Evolutionary conservation across 495 filamentous ascomycete species (phyloP), one percentile per base, ranked within the genome.

Genomic region (Penicillium chermesinum): DNA sequence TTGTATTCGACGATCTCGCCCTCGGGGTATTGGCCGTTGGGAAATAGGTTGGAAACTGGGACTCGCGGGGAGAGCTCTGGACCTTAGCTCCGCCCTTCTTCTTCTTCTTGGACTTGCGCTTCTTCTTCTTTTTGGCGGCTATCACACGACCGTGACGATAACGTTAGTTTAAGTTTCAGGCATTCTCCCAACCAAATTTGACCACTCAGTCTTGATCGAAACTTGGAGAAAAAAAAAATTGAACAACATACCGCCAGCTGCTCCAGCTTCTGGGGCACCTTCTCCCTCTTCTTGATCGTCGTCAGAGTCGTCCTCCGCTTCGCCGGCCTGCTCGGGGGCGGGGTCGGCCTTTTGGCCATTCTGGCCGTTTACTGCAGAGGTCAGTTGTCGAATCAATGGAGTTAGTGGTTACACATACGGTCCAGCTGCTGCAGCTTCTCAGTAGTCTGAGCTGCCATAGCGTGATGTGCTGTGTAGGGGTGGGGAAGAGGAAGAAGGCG

Each of bases 41-140:
- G 83, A 71, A 90, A 94, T 19, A 95, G 78, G 51, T 82, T 78
- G 44, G 85, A 81, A 20, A 94, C 71, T 47, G 82, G 74, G 16
- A 94, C 84, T 27, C 87, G 79, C 0, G 89, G 88, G 89, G 89
- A 21, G 79, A 74, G 20, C 85, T 85, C 71, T 95, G 89, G 45
- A 79, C 73, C 16, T 85, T 87, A 15, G 83, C 80, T 14, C 62
- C 66, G 7, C 70, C 65, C 69, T 76, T 80, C 73, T 85, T 85
- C 79, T 84, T 86, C 70, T 80, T 85, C 77, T 84, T 89, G 49
- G 75, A 72, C 65, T 78, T 78, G 75, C 82, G 87, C 74, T 86
- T 87, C 75, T 89, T 89, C 76, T 85, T 91, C 72, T 88, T 88
- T 72, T 89, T 89, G 46, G 70, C 71, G 37, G 66, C 71, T 77